Conservation (phyloP, 2,329 filamentous ascomycete species). For the Pleoardoris graminearum region DNA sequence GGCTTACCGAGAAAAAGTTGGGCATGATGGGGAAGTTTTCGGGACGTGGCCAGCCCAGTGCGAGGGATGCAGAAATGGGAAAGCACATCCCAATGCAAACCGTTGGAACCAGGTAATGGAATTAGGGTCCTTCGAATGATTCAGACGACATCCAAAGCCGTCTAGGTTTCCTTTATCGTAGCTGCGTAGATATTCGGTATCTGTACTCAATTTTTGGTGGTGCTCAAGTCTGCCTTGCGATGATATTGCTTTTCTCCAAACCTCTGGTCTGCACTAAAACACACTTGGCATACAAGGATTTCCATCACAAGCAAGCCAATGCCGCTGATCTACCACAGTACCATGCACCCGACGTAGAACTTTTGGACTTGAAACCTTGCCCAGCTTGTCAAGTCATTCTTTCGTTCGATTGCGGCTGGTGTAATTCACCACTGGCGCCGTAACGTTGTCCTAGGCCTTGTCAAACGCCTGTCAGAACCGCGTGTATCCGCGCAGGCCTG, state of each 20-base stretch:
- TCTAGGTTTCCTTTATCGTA: conserved; percentile 9
- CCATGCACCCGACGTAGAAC: too few species aligned
- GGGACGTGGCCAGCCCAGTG: conserved; percentile 7
- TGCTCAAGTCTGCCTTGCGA: too few species aligned
- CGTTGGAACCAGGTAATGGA: conserved; percentile 21
- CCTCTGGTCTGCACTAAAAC: too few species aligned
- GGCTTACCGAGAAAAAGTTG: conserved; percentile 51
- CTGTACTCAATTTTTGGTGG: too few species aligned
- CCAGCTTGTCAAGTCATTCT: too few species aligned
- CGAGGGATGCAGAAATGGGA: conserved; percentile 19
- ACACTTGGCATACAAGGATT: too few species aligned
- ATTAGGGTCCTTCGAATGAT: too few species aligned
- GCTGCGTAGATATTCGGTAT: background rate
- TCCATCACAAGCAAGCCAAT: too few species aligned
- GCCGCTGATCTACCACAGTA: too few species aligned
- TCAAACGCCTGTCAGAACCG: background rate
- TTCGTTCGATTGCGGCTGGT: background rate
- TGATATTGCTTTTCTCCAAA: too few species aligned
- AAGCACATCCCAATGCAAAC: conserved; percentile 27
- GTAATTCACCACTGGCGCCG: background rate
- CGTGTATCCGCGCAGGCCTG: background rate
- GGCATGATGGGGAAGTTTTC: conserved; percentile 45
- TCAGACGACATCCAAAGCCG: background rate
- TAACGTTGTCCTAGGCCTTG: background rate
- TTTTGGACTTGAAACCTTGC: too few species aligned